Evolutionary conservation across 305 asterid species (phyloP).

Genomic region (Salvia sclarea): DNA sequence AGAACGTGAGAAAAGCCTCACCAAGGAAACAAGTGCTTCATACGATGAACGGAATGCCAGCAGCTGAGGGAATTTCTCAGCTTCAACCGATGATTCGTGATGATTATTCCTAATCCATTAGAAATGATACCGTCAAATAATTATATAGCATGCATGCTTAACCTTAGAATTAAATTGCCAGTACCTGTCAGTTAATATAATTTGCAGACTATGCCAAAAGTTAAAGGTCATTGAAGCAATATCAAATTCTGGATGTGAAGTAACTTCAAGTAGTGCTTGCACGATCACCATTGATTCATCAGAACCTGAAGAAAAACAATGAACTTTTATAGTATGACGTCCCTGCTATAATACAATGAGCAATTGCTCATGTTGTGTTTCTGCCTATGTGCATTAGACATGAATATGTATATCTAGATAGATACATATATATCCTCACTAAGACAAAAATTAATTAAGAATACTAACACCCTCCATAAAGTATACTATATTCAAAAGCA

Average conservation of each 20-base stretch:
- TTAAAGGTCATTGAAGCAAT: conserved; percentile 99
- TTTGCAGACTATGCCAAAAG: conserved; percentile 98
- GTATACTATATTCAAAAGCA: conserved; percentile 21
- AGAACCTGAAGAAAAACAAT: conserved; percentile 70
- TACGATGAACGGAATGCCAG: conserved; percentile 79
- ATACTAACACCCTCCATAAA: conserved; percentile 14
- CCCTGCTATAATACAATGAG: conserved; percentile 14
- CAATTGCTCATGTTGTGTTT: conserved; percentile 13
- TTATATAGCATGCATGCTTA: conserved; percentile 27
- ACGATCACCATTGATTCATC: conserved; percentile 95
- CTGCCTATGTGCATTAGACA: not conserved
- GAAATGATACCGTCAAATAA: conserved; percentile 36
- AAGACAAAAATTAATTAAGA: not conserved
- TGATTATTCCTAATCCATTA: conserved; percentile 64
- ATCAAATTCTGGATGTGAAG: conserved; percentile 96
- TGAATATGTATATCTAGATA: conserved; percentile 8
- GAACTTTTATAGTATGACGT: conserved; percentile 22
- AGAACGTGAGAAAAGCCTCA: conserved; percentile 43
- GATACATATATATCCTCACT: not conserved
- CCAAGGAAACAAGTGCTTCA: conserved; percentile 92
- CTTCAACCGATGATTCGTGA: conserved; percentile 64
- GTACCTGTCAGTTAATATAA: conserved; percentile 76
- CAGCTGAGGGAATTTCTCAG: conserved; percentile 68
- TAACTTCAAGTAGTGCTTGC: conserved; percentile 93
- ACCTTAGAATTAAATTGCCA: conserved; percentile 27